Base-by-base conservation (phyloP, 2,329 filamentous ascomycete species). In the Fusarium compactum region DNA sequence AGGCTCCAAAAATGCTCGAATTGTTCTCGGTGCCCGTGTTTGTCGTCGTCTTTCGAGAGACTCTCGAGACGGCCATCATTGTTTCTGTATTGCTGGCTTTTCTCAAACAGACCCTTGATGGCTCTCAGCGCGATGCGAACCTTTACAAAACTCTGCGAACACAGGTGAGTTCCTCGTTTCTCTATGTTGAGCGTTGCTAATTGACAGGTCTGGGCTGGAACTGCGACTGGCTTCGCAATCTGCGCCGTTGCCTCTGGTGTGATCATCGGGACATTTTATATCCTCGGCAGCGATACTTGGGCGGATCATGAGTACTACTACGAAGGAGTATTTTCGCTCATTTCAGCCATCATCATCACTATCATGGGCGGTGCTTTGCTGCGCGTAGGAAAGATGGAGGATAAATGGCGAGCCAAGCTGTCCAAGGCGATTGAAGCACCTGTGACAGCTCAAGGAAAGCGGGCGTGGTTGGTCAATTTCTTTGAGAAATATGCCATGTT, bases 11-110 rank as follows among this genome's bases (percentile, higher is more conserved):
- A 66, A 90, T 88, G 82, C 85, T 86, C 66, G 87, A 92, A 77
- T 88, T 94, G 58, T 95, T 95, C 78, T 88, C 91, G 63, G 89
- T 94, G 15, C 92, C 91, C 73, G 89, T 97, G 52, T 97, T 97
- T 83, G 94, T 97, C 82, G 93, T 97, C 79, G 91, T 93, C 82
- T 97, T 97, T 79, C 90, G 94, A 76, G 94, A 97, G 82, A 89
- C 90, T 46, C 84, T 97, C 56, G 94, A 97, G 83, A 92, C 91
- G 2, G 91, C 88, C 75, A 94, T 97, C 77, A 92, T 97, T 74
- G 89, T 97, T 66, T 96, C 94, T 0, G 91, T 97, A 18, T 84
- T 97, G 27, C 87, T 97, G 30, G 89, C 93, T 18, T 97, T 96
- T 78, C 83, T 97, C 62, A 96, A 95, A 79, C 92, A 96, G 80